A percentile compares a stretch with the other conserved stretches of the same genome.
These are phyloP conservation scores for Simplicillium sp. DNA, from an alignment of 2,329 filamentous ascomycete species.

Conservation along the genomic window DNA sequence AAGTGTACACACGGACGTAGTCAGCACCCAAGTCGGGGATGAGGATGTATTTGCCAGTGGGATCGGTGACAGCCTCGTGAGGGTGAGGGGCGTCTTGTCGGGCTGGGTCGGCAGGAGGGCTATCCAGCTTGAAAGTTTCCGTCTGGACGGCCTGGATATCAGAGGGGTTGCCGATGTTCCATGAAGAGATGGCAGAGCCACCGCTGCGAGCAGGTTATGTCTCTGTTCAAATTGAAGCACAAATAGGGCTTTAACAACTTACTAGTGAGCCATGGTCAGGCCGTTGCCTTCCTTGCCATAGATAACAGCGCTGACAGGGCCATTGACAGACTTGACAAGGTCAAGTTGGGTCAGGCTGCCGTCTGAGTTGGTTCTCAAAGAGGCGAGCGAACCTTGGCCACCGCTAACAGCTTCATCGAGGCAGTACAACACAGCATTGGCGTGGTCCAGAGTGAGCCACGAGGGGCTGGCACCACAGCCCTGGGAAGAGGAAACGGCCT, in stretches of 20 bases:
- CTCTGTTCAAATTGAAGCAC: neutral
- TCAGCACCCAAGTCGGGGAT: constrained; percentile 60
- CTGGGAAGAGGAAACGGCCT: constrained; percentile 29
- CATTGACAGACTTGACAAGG: constrained; percentile 22
- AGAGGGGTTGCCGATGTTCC: constrained; percentile 28
- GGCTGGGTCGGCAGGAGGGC: constrained; percentile 25
- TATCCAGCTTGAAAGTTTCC: constrained; percentile 22
- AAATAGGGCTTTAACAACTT: constrained; percentile 13
- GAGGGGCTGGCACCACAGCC: constrained; percentile 45
- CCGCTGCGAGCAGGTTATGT: constrained; percentile 16
- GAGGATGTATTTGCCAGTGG: constrained; percentile 51
- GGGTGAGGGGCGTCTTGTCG: constrained; percentile 52
- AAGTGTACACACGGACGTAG: constrained; percentile 44
- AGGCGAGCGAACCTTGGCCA: constrained; percentile 37
- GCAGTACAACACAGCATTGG: constrained; percentile 45
- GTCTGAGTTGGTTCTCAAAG: constrained; percentile 25
- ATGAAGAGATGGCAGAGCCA: constrained; percentile 32
- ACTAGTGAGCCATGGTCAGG: constrained; percentile 37
- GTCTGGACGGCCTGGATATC: constrained; percentile 25
- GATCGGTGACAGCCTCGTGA: constrained; percentile 57
- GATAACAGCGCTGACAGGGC: constrained; percentile 32
- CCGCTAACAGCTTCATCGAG: constrained; percentile 44
- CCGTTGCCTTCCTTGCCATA: constrained; percentile 31
- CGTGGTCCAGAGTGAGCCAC: constrained; percentile 49
- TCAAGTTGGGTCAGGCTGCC: constrained; percentile 29